A percentile compares a stretch with the other conserved stretches of the same genome.
phyloP scores from a whole-genome alignment of 345 rosid genomes.

The Garcia nutans region DNA sequence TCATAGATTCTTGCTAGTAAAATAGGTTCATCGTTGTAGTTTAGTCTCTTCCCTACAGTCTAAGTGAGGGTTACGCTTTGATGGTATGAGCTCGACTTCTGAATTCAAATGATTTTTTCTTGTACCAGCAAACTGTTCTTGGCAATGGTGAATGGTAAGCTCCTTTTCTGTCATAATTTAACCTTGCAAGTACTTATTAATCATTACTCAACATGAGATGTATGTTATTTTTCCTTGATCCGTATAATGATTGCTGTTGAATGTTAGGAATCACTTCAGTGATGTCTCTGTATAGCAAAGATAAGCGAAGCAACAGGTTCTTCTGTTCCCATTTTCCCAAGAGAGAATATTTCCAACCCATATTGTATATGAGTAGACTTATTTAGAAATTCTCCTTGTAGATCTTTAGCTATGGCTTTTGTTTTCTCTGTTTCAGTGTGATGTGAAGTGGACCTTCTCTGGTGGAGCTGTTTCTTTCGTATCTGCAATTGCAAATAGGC shows the following conservation, averaged over 20 bases:
- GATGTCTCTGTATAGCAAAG: neutral
- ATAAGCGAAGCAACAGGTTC: neutral
- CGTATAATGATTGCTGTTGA: neutral
- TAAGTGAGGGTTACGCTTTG: neutral
- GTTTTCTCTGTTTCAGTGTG: neutral
- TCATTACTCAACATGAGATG: neutral
- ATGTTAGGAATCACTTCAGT: neutral
- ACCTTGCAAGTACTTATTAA: neutral
- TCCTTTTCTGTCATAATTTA: neutral
- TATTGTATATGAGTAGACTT: neutral
- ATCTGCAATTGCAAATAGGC: slow-evolving; percentile 6
- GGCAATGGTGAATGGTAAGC: neutral
- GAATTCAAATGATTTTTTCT: slow-evolving; percentile 3
- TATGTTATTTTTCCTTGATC: neutral
- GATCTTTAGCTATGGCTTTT: neutral
- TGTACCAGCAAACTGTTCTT: neutral
- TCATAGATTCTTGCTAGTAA: neutral
- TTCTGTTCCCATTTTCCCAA: neutral
- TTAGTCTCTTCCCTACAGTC: neutral
- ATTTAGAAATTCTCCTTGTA: neutral
- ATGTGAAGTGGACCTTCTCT: neutral
- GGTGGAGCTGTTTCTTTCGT: neutral
- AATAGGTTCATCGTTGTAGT: neutral
- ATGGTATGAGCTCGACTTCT: neutral
- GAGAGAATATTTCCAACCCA: neutral